A percentile compares a stretch with the other conserved stretches of the same genome.
Conservation (phyloP, 352 stramenopile species). For the Phytophthora vignae region DNA sequence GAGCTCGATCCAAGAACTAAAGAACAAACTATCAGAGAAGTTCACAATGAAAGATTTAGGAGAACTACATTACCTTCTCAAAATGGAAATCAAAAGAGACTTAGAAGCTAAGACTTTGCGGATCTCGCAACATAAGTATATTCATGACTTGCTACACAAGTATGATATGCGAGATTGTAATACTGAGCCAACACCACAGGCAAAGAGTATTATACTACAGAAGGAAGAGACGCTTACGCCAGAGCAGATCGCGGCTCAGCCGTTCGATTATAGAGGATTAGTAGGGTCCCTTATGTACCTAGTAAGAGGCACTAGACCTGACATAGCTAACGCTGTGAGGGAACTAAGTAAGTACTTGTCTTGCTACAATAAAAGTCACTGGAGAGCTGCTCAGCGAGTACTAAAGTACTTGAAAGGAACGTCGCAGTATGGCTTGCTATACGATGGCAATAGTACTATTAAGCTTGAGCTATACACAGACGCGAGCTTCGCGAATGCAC, state of each 20-base stretch:
- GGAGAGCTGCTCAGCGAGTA: neutral
- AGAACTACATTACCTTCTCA: neutral
- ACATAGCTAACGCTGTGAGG: constrained; percentile 15
- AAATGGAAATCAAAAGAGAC: constrained; percentile 21
- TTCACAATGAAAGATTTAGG: no score
- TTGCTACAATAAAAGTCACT: constrained; percentile 18
- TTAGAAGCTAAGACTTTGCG: neutral
- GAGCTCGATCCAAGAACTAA: no score
- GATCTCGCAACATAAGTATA: constrained; percentile 16
- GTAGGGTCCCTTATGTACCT: constrained; percentile 19
- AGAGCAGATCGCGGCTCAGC: constrained; percentile 3
- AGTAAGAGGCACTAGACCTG: constrained; percentile 10
- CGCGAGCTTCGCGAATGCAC: constrained; percentile 21
- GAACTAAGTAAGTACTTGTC: constrained; percentile 22
- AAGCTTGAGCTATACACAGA: constrained; percentile 15
- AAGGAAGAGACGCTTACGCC: neutral
- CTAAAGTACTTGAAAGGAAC: no score
- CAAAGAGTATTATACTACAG: constrained; percentile 15
- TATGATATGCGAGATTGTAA: constrained; percentile 11
- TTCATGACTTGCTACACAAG: constrained; percentile 6
- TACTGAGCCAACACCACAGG: constrained; percentile 6
- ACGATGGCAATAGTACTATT: no score
- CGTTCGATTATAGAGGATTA: constrained; percentile 19
- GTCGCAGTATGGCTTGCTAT: no score
- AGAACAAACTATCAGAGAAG: no score